Percentiles rank a stretch among this genome's conserved stretches.
These are phyloP conservation scores for Neurospora crassa DNA, from an alignment of 2,329 filamentous ascomycete genomes.

Conservation along the genomic window DNA sequence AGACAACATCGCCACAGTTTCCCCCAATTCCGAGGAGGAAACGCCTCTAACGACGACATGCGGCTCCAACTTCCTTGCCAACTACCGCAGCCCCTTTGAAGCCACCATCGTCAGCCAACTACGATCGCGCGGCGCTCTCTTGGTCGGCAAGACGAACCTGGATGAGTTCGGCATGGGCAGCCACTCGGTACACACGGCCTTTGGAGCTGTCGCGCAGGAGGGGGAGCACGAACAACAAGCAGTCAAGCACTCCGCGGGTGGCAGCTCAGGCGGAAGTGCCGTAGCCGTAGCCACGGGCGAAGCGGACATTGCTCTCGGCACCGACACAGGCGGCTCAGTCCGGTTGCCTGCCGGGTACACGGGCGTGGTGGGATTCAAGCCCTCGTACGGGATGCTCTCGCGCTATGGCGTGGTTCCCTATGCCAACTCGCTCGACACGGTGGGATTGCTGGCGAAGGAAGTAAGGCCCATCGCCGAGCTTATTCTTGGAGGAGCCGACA, in stretches of 20 bases:
- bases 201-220: slow-evolving; percentile 18
- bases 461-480: slow-evolving; percentile 42
- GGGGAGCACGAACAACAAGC: slow-evolving; percentile 9
- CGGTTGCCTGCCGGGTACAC: slow-evolving; percentile 82
- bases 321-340: slow-evolving; percentile 87
- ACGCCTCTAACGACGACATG: slow-evolving; percentile 64
- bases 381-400: slow-evolving; percentile 80
- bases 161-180: slow-evolving; percentile 50
- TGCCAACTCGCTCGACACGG: slow-evolving; percentile 86
- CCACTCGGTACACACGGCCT: slow-evolving; percentile 22
- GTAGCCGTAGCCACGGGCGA: slow-evolving; percentile 62
- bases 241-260: slow-evolving; percentile 57
- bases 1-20: slow-evolving; percentile 62
- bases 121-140: slow-evolving; percentile 47
- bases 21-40: neutral
- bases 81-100: slow-evolving; percentile 67
- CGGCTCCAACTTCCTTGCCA: slow-evolving; percentile 63
- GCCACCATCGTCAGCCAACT: slow-evolving; percentile 71
- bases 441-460: slow-evolving; percentile 60
- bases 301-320: slow-evolving; percentile 63
- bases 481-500: slow-evolving; percentile 35
- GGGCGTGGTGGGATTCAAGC: slow-evolving; percentile 77
- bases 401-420: slow-evolving; percentile 83
- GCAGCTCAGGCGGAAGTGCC: slow-evolving; percentile 90
- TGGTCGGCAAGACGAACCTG: slow-evolving; percentile 80